Percentiles rank a stretch among this genome's conserved stretches.
These are phyloP conservation scores for Ampelomyces quisqualis DNA, from an alignment of 2,329 filamentous ascomycete species.

Conservation along the genomic window DNA sequence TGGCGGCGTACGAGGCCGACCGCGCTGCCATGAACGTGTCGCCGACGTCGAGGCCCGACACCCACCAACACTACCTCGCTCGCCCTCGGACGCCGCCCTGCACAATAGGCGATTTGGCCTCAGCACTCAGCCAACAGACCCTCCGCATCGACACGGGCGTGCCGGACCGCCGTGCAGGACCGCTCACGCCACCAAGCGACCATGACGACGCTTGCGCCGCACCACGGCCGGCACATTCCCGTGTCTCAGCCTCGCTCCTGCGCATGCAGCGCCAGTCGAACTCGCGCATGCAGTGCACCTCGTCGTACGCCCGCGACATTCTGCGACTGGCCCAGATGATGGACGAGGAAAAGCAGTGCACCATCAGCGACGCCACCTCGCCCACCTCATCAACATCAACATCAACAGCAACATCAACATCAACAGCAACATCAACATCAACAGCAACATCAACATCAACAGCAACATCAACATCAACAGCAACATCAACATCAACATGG, in stretches of 20 bases:
- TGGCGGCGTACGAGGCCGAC: conserved; percentile 30
- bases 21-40: conserved; percentile 37
- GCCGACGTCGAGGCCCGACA: conserved; percentile 30
- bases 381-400: conserved; percentile 9
- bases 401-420: conserved; percentile 8
- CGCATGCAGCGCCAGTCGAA: conserved; percentile 46
- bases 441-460: conserved; percentile 6
- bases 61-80: conserved; percentile 6
- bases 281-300: conserved; percentile 45
- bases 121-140: conserved; percentile 36
- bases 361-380: conserved; percentile 23
- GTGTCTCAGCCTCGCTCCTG: conserved; percentile 41
- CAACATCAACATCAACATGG: conserved; percentile 9
- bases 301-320: conserved; percentile 45
- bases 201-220: conserved; percentile 8
- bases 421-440: conserved; percentile 9
- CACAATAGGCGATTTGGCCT: conserved; percentile 40
- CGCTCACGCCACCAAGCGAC: conserved; percentile 31
- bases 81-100: conserved; percentile 34
- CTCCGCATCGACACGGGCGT: conserved; percentile 31
- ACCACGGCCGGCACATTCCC: conserved; percentile 27
- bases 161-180: conserved; percentile 13
- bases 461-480: conserved; percentile 7
- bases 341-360: conserved; percentile 48
- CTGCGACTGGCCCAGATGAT: conserved; percentile 47